Base-by-base conservation (phyloP, 768 basidiomycete genomes). In the Panellus pusillus region DNA sequence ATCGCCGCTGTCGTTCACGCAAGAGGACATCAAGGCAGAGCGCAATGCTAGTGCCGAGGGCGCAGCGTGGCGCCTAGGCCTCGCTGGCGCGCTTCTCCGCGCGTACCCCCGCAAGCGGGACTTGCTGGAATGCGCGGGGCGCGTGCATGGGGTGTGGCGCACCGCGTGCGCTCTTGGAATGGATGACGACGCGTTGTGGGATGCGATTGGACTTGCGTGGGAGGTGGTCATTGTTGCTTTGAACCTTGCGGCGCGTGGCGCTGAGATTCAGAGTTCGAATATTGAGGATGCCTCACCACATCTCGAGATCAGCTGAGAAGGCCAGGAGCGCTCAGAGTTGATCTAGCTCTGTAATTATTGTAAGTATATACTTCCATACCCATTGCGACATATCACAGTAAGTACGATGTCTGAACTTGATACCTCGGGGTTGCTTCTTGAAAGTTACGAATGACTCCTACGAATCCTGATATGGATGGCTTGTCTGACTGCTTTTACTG, bases 141-240 rank as follows among this genome's bases (percentile, higher is more conserved):
- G 53, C 6, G 63, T 79, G 41, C 72, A 74, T 47, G 77, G 76
- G 4, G 57, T 79, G 1, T 81, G 79, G 79, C 69, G 70, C 36
- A 79, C 79, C 50, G 73, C 60, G 5, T 74, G 71, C 47, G 71
- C 72, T 9, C 65, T 81, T 29, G 79, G 79, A 35, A 71, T 81
- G 57, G 68, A 67, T 61, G 77, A 79, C 56, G 60, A 61, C 44
- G 64, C 67, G 44, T 69, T 81, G 6, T 80, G 80, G 78, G 70
- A 68, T 29, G 69, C 73, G 20, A 68, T 81, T 32, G 78, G 81
- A 48, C 66, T 79, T 20, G 75, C 77, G 12, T 81, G 79, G 79
- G 79, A 77, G 54, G 60, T 74, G 29, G 65, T 79, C 18, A 55
- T 81, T 50, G 54, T 44, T 2, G 74, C 80, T n/a, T 63, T 81